These are phyloP conservation scores for Pleurotus ostreatus DNA, from an alignment of 768 basidiomycete genomes.

Conservation along the genomic window DNA sequence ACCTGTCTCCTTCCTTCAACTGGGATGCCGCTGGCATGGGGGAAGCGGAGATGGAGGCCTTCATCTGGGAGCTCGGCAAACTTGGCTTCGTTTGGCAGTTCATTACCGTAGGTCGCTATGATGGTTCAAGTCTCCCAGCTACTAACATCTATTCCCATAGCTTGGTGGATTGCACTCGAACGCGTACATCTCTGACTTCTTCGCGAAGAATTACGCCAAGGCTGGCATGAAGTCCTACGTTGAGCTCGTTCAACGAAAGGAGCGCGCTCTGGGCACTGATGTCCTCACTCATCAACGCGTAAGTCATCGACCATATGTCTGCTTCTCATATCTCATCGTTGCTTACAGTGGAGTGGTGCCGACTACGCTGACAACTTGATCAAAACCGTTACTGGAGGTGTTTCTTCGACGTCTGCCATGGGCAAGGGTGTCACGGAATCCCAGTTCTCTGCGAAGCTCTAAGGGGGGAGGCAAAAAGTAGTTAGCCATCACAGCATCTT, in stretches of 20 bases:
- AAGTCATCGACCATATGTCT: constrained; percentile 16
- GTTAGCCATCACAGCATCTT: no score
- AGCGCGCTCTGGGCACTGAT: constrained; percentile 91
- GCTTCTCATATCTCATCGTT: constrained; percentile 13
- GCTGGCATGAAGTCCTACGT: constrained; percentile 99
- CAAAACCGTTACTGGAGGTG: constrained; percentile 96
- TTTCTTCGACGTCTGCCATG: constrained; percentile 99
- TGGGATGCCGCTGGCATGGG: constrained; percentile 93
- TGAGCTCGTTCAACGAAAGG: constrained; percentile 87
- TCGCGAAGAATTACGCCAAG: constrained; percentile 82
- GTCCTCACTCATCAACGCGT: constrained; percentile 98
- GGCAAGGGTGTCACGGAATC: constrained; percentile 92
- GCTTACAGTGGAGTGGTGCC: constrained; percentile 83
- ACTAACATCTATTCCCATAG: constrained; percentile 33
- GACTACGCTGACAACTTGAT: constrained; percentile 89
- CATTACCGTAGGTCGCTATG: constrained; percentile 72
- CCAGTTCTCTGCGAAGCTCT: constrained; percentile 64
- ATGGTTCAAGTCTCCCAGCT: background rate
- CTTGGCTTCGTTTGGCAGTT: constrained; percentile 99
- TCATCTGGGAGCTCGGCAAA: constrained; percentile 91
- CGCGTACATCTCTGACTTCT: constrained; percentile 92
- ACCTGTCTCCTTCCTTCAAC: constrained; percentile 90
- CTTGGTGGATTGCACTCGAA: constrained; percentile 97
- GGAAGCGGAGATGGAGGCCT: constrained; percentile 80
- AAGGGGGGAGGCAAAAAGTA: constrained; percentile 9